Evolutionary conservation across 306 rosid species (phyloP).

Genomic region (Gynostemma pentaphyllum): DNA sequence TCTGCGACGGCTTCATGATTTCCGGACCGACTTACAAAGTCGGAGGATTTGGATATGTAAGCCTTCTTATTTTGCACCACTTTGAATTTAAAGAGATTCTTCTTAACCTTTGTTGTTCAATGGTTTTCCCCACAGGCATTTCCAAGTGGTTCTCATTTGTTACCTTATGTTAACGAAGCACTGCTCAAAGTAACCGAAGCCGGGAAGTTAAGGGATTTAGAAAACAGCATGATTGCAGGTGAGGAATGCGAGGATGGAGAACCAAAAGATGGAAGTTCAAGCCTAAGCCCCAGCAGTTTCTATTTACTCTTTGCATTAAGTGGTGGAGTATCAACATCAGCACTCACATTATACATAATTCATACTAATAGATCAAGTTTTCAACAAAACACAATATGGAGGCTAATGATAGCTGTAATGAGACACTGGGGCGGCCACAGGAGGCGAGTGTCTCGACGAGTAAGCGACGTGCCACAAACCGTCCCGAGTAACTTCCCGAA

Average conservation of each 20-base stretch:
- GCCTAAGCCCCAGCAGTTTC: slow-evolving; percentile 33
- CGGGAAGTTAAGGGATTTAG: slow-evolving; percentile 18
- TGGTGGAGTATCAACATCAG: slow-evolving; percentile 29
- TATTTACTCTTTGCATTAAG: slow-evolving; percentile 25
- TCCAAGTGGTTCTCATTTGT: slow-evolving; percentile 23
- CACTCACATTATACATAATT: slow-evolving; percentile 21
- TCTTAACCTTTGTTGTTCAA: not conserved
- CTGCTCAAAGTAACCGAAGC: slow-evolving; percentile 21
- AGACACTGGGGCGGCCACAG: slow-evolving; percentile 15
- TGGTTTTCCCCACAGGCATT: slow-evolving; percentile 22
- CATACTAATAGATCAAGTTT: not conserved
- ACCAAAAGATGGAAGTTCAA: slow-evolving; percentile 4
- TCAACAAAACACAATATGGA: slow-evolving; percentile 11
- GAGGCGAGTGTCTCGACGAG: slow-evolving; percentile 16
- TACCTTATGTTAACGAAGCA: slow-evolving; percentile 21
- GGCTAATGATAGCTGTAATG: slow-evolving; percentile 11
- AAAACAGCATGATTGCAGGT: slow-evolving; percentile 25
- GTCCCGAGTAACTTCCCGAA: not conserved
- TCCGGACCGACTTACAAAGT: slow-evolving; percentile 29
- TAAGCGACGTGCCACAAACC: slow-evolving; percentile 11
- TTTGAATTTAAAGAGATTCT: not conserved
- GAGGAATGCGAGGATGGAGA: slow-evolving; percentile 18
- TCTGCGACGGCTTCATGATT: slow-evolving; percentile 23
- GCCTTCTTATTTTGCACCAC: not conserved
- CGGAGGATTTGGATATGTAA: slow-evolving; percentile 38